Evolutionary conservation across 768 basidiomycete genomes (phyloP).

Genomic region (Russula ochroleuca): DNA sequence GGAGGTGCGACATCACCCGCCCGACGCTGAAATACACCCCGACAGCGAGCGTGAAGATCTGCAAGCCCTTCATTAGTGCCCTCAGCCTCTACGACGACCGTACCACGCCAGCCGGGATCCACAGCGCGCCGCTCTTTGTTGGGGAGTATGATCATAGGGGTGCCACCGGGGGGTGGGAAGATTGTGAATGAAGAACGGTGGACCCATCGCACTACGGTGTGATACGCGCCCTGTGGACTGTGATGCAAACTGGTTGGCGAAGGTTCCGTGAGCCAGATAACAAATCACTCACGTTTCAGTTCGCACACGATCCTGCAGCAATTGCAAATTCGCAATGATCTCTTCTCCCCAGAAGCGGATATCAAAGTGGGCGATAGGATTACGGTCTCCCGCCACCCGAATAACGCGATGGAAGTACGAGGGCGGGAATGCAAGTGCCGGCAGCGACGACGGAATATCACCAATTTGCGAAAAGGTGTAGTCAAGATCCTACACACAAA

Average conservation of each 20-base stretch:
- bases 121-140: slow-evolving; percentile 39
- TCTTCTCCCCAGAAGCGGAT: slow-evolving; percentile 75
- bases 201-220: slow-evolving; percentile 83
- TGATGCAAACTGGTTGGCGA: slow-evolving; percentile 16
- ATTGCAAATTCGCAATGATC: slow-evolving; percentile 65
- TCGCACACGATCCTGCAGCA: slow-evolving; percentile 70
- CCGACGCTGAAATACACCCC: slow-evolving; percentile 62
- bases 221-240: slow-evolving; percentile 74
- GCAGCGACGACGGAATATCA: slow-evolving; percentile 76
- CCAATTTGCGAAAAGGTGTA: slow-evolving; percentile 73
- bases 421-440: slow-evolving; percentile 75
- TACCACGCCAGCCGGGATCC: slow-evolving; percentile 81
- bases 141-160: slow-evolving; percentile 34
- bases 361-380: slow-evolving; percentile 65
- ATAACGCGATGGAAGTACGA: slow-evolving; percentile 88
- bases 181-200: slow-evolving; percentile 75
- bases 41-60: slow-evolving; percentile 72
- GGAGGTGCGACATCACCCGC: slow-evolving; percentile 42
- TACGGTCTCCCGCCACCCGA: slow-evolving; percentile 42
- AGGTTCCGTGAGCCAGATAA: slow-evolving; percentile 15
- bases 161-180: slow-evolving; percentile 41
- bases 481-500: slow-evolving; percentile 63
- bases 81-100: slow-evolving; percentile 78
- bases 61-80: slow-evolving; percentile 81
- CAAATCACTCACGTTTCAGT: slow-evolving; percentile 68